Base-by-base conservation (phyloP, 352 stramenopile species). In the Albugo laibachii region DNA sequence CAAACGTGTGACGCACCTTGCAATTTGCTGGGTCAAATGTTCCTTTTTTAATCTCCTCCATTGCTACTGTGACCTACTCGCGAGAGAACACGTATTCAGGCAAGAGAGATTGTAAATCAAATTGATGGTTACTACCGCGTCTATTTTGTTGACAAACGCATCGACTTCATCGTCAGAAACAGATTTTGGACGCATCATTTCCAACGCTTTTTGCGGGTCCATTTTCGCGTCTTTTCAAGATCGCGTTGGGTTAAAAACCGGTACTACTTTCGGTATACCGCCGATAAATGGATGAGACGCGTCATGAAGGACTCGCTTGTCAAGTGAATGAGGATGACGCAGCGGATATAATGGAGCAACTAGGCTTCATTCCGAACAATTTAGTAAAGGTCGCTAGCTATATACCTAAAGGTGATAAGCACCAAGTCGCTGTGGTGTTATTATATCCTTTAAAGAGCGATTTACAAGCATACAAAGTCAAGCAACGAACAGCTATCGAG, bases 1-100 rank as follows among this genome's bases (percentile, higher is more conserved):
- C 3, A 43, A 10, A 8, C 3, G 3, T 43, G 3, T 8, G 8
- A 24, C 45, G 36, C 48, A 79, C 70, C 36, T 83, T 81, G 59
- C 75, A 87, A 13, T 65, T 64, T 15, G 66, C 34, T 0, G 75
- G 69, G 48, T 87, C 75, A 39, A 87, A 87, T 36, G 75, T 85
- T 3, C 70, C 75, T 36, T 72, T 68, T 59, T 87, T 77, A 58
- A 87, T 82, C 50, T 85, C 59, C 13, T 83, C 68, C 60, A 87
- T 81, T 12, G 72, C 75, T 36, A 75, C 49, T 2, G 75, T 53
- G 27, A 87, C 71, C 72, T 87, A 54, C 11, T 27, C 2, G 27
- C 16, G 38, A 19, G 3, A 24, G 8, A 43, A 8, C 16, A 10
- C 16, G n/a, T n/a, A n/a, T n/a, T n/a, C n/a, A 43, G 3, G 38